Percentiles rank a stretch among this genome's conserved stretches.
Conservation (phyloP, 1,284 basidiomycete species). For the Pascua sp. region DNA sequence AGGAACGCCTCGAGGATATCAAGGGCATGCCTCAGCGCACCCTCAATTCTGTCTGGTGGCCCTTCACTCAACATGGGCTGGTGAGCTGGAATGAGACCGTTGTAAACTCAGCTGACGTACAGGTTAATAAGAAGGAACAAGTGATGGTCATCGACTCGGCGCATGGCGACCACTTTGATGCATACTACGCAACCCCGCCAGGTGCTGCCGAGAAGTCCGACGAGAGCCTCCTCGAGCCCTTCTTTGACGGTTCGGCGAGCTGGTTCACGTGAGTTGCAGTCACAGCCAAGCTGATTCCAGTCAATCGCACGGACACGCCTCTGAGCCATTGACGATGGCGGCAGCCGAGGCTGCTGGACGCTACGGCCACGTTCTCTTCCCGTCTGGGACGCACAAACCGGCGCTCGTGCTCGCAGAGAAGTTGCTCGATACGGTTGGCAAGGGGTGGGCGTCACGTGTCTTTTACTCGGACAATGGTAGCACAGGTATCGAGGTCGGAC, state of each 20-base stretch:
- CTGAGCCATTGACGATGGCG: slow-evolving; percentile 72
- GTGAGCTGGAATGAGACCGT: slow-evolving; percentile 20
- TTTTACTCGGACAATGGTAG: slow-evolving; percentile 95
- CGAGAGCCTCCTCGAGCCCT: slow-evolving; percentile 59
- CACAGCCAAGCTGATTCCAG: no score
- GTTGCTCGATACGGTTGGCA: slow-evolving; percentile 52
- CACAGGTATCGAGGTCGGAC: slow-evolving; percentile 90
- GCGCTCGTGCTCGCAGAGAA: slow-evolving; percentile 58
- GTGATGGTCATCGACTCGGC: slow-evolving; percentile 92
- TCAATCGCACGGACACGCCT: slow-evolving; percentile 81
- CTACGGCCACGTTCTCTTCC: slow-evolving; percentile 97
- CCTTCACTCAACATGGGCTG: slow-evolving; percentile 85
- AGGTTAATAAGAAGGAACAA: slow-evolving; percentile 64
- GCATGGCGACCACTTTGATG: slow-evolving; percentile 76
- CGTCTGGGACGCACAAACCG: slow-evolving; percentile 78
- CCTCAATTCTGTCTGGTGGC: slow-evolving; percentile 87
- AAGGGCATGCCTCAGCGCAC: slow-evolving; percentile 74
- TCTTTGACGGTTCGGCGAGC: slow-evolving; percentile 88
- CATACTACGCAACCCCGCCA: slow-evolving; percentile 51
- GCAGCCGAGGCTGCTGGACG: slow-evolving; percentile 86
- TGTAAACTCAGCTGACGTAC: slow-evolving; percentile 11
- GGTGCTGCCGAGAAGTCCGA: slow-evolving; percentile 5
- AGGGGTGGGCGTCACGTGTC: slow-evolving; percentile 83
- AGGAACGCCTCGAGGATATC: slow-evolving; percentile 63
- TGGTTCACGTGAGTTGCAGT: slow-evolving; percentile 73